Evolutionary conservation across 148 eudicot species (phyloP), one percentile per base, ranked within the genome.

Genomic region (Salicornia ramosissima): DNA sequence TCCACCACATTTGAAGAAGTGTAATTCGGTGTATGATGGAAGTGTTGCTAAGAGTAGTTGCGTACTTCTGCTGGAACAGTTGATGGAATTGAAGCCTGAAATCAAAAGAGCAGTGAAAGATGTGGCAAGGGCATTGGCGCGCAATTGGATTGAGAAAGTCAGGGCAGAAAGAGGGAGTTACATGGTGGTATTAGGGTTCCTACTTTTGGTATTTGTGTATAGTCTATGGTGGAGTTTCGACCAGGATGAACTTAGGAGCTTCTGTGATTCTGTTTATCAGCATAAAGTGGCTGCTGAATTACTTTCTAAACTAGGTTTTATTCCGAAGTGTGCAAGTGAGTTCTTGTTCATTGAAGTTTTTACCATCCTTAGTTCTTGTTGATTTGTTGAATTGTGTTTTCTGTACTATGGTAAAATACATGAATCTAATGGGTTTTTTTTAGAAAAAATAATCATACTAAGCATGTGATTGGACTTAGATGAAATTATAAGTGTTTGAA

Each of bases 11-110:
- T 53, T 52, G 71, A 31, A 18, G 60, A 68, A 53, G 61, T 45
- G 47, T 21, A 6, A 40, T 10, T 0, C 39, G 62, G 62, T 54
- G 52, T 55, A 69, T 39, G 36, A 69, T 0, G 49, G 21, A 10
- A 39, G 1, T 55, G 63, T 55, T 54, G 71, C 34, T 36, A 69
- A 61, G 34, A 69, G 63, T 26, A 69, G 36, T 39, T 69, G 63
- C 54, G 63, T 69, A 12, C 34, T 69, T 10, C 28, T 69, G 63
- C 12, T 69, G 16, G 71, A 69, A 51, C 63, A 69, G 62, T 69
- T 69, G 63, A 24, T 69, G 50, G 58, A 53, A 24, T 21, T 69
- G 71, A 36, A 69, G 50, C 50, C 71, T 14, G 47, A 21, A 16
- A 55, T 69, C 1, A 54, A 54, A 21, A 55, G 39, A 33, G 63